Percentiles rank a stretch among this genome's conserved stretches.
These are phyloP conservation scores for Hypoxylon perforatum DNA, from an alignment of 495 filamentous ascomycete species.

Conservation along the genomic window DNA sequence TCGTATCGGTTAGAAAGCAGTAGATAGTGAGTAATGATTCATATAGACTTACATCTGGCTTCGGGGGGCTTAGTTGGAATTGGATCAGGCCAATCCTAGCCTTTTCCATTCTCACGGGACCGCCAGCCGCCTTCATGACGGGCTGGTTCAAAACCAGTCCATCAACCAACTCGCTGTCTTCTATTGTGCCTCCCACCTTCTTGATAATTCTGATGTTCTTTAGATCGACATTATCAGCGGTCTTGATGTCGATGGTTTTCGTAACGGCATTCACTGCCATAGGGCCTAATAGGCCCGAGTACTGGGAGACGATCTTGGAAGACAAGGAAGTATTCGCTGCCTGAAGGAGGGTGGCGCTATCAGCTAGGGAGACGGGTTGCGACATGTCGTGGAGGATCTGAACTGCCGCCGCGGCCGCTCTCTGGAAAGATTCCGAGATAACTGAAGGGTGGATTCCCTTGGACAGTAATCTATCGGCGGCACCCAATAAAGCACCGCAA, in stretches of 20 bases:
- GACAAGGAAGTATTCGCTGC: conserved; percentile 97
- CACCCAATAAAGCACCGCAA: conserved; percentile 91
- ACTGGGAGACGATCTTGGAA: conserved; percentile 97
- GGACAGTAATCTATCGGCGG: conserved; percentile 85
- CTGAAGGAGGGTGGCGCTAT: conserved; percentile 90
- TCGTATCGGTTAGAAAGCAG: conserved; percentile 24
- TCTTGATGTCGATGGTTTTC: conserved; percentile 93
- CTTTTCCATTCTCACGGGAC: conserved; percentile 94
- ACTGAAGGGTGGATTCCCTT: conserved; percentile 98
- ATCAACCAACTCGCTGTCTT: conserved; percentile 97
- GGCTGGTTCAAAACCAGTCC: conserved; percentile 92
- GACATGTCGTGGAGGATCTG: conserved; percentile 95
- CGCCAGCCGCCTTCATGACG: conserved; percentile 92
- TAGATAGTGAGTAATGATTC: background rate
- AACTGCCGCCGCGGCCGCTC: conserved; percentile 88
- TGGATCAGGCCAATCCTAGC: conserved; percentile 96
- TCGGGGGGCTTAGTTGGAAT: conserved; percentile 97
- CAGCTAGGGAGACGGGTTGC: conserved; percentile 87
- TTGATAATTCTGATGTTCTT: conserved; percentile 96
- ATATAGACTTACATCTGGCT: conserved; percentile 81
- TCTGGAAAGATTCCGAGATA: conserved; percentile 97
- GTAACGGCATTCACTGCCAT: conserved; percentile 98
- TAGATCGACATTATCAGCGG: conserved; percentile 94
- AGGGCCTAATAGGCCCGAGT: conserved; percentile 89
- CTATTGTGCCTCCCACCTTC: conserved; percentile 97